A percentile compares a stretch with the other conserved stretches of the same genome.
Evolutionary conservation across 139 green algal genomes (phyloP).

Genomic region (Choricystis sp.): DNA sequence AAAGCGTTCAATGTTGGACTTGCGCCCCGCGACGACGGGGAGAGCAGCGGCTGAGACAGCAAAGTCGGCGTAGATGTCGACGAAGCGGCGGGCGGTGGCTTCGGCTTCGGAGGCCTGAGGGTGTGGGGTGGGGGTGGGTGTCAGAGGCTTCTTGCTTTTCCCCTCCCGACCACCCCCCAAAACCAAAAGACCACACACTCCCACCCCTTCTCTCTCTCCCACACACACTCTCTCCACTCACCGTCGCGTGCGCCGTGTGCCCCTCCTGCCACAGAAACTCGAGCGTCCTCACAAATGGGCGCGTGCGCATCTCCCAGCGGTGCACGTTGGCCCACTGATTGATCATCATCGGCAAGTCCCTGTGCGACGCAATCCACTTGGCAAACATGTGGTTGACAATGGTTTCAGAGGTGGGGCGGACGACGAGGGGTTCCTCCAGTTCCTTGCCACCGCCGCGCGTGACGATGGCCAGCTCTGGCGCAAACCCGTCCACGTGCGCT

Average conservation of each 20-base stretch:
- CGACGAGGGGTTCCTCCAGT: slow-evolving; percentile 92
- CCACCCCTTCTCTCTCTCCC: too few species aligned
- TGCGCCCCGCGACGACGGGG: slow-evolving; percentile 83
- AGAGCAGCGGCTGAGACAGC: slow-evolving; percentile 64
- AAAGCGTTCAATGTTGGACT: slow-evolving; percentile 75
- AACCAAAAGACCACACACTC: too few species aligned
- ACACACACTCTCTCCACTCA: too few species aligned
- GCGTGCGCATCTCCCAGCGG: slow-evolving; percentile 96
- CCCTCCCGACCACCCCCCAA: too few species aligned
- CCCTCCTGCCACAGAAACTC: slow-evolving; percentile 99
- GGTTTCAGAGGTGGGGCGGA: slow-evolving; percentile 92
- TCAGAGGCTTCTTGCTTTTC: too few species aligned
- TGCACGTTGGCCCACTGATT: slow-evolving; percentile 99
- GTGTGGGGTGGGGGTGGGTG: too few species aligned
- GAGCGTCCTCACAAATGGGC: slow-evolving; percentile 91
- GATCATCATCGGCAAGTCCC: slow-evolving; percentile 88
- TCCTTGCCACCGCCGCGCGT: slow-evolving; percentile 92
- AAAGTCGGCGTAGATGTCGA: slow-evolving; percentile 51
- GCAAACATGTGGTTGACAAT: slow-evolving; percentile 99
- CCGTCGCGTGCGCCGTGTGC: slow-evolving; percentile 91
- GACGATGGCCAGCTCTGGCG: slow-evolving; percentile 92
- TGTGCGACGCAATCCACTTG: slow-evolving; percentile 69
- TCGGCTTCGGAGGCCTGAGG: background rate
- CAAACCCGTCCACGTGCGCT: slow-evolving; percentile 98
- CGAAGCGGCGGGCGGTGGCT: background rate